Conservation (phyloP, 306 rosid genomes). For the Arachis stenosperma region DNA sequence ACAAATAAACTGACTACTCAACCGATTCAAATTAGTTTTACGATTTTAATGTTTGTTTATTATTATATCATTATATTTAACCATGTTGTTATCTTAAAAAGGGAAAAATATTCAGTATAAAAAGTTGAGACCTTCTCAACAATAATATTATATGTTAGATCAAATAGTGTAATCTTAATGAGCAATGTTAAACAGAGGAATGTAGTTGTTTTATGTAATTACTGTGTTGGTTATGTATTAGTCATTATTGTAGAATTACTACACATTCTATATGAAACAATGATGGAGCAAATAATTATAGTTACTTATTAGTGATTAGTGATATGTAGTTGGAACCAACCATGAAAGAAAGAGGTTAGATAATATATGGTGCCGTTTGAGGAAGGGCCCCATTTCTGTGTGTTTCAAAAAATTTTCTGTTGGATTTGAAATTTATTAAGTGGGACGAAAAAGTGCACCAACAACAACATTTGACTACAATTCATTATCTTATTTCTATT, state of each 20-base stretch:
- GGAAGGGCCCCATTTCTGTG: constrained; percentile 56
- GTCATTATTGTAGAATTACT: no score
- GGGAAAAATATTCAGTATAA: neutral
- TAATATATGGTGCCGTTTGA: constrained; percentile 56
- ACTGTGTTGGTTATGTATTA: no score
- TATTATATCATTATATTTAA: neutral
- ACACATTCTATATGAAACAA: no score
- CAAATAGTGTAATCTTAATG: neutral
- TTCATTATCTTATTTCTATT: neutral
- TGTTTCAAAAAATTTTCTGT: constrained; percentile 56
- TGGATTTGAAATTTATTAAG: constrained; percentile 65
- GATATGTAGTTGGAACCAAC: constrained; percentile 50
- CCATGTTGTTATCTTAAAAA: no score
- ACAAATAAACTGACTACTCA: no score
- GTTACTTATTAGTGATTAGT: neutral
- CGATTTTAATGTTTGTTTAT: neutral
- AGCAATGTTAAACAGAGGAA: no score
- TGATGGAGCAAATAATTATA: neutral
- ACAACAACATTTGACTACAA: constrained; percentile 47
- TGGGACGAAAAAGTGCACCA: constrained; percentile 56
- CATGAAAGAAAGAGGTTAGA: neutral
- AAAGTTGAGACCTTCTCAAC: neutral
- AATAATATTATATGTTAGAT: neutral
- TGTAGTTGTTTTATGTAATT: no score
- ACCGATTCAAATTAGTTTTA: neutral